phyloP scores from a whole-genome alignment of 805 yeast genomes.

The Ogataea methylovora region DNA sequence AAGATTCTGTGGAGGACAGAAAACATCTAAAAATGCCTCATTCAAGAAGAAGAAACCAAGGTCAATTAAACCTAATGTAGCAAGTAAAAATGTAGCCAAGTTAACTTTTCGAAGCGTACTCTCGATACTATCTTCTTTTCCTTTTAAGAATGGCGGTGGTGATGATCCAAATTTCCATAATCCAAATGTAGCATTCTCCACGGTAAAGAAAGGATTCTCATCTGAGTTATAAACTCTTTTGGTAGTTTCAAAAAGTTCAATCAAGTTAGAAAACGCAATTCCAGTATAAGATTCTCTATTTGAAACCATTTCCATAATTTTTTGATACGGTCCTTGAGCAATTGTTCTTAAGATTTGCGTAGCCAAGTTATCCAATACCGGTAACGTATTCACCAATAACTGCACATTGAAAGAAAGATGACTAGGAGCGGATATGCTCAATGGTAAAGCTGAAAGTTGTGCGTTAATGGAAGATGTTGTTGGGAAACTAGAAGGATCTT shows the following conservation, averaged over 20 bases:
- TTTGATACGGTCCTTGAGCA: conserved; percentile 69
- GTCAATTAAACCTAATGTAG: conserved; percentile 76
- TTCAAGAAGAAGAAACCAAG: conserved; percentile 84
- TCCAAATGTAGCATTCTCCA: conserved; percentile 64
- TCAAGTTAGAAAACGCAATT: conserved; percentile 54
- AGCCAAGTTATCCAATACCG: conserved; percentile 74
- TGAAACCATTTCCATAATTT: conserved; percentile 62
- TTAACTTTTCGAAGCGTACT: conserved; percentile 77
- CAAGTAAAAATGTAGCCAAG: conserved; percentile 80
- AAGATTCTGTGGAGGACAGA: conserved; percentile 66
- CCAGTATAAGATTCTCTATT: conserved; percentile 59
- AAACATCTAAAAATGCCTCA: conserved; percentile 77
- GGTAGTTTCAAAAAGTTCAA: conserved; percentile 73
- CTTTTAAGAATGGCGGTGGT: conserved; percentile 50
- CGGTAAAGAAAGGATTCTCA: conserved; percentile 65
- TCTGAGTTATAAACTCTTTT: conserved; percentile 59
- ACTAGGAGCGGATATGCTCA: conserved; percentile 49
- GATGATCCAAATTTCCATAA: conserved; percentile 57
- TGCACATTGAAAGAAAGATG: conserved; percentile 55
- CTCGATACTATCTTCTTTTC: conserved; percentile 53
- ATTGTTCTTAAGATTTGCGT: conserved; percentile 71
- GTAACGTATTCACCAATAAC: conserved; percentile 58
- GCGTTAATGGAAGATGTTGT: conserved; percentile 26
- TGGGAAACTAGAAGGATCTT: neutral
- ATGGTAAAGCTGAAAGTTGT: conserved; percentile 54